Conservation (phyloP, 345 rosid genomes). For the Pistacia integerrima region DNA sequence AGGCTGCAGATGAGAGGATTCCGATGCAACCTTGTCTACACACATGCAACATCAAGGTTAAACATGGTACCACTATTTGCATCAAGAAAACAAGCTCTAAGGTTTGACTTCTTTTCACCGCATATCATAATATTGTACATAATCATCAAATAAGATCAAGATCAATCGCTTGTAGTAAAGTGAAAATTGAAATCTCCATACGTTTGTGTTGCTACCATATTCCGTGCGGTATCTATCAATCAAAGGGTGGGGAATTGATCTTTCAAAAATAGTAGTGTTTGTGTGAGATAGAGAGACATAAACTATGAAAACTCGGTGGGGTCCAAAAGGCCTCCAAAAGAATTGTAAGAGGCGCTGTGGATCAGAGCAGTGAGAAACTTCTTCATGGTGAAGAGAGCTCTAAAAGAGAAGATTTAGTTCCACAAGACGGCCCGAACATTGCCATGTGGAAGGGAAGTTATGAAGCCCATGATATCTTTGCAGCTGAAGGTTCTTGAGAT, state of each 20-base stretch:
- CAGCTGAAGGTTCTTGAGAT: slow-evolving; percentile 48
- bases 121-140: not conserved
- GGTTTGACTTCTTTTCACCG: slow-evolving; percentile 40
- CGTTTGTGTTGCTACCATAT: not conserved
- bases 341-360: slow-evolving; percentile 59
- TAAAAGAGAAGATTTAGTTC: slow-evolving; percentile 58
- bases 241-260: slow-evolving; percentile 82
- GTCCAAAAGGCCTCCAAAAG: slow-evolving; percentile 86
- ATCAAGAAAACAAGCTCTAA: slow-evolving; percentile 79
- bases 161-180: not conserved
- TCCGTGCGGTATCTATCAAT: slow-evolving; percentile 71
- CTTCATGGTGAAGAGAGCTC: slow-evolving; percentile 58
- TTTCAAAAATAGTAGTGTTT: slow-evolving; percentile 57
- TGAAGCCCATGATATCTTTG: slow-evolving; percentile 49
- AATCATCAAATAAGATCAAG: not conserved
- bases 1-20: slow-evolving; percentile 88
- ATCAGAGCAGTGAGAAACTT: slow-evolving; percentile 59
- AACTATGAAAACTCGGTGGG: slow-evolving; percentile 69
- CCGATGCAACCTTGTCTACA: slow-evolving; percentile 68
- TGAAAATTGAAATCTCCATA: not conserved
- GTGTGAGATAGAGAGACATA: slow-evolving; percentile 80
- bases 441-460: slow-evolving; percentile 39
- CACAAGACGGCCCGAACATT: slow-evolving; percentile 50
- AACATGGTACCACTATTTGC: slow-evolving; percentile 80
- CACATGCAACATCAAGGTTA: slow-evolving; percentile 65